These are phyloP conservation scores for Flaveria sonorensis DNA, from an alignment of 129 eudicot species.

Conservation along the genomic window DNA sequence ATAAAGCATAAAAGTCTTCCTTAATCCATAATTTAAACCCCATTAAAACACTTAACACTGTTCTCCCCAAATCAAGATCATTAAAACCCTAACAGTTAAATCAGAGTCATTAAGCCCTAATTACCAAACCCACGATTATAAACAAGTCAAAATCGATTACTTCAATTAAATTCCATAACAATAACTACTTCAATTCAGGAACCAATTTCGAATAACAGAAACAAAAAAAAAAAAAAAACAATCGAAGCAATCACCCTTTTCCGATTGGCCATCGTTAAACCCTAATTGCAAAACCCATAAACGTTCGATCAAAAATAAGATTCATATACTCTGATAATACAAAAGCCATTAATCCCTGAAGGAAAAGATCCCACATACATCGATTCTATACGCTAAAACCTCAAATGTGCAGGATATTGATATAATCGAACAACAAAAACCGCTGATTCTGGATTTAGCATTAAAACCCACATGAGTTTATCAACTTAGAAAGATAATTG, in stretches of 20 bases:
- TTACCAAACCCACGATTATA: background rate
- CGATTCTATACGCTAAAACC: background rate
- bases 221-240: slow-evolving; percentile 7
- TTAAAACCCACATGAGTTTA: background rate
- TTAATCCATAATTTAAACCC: background rate
- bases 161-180: background rate
- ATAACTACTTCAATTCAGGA: background rate
- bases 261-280: slow-evolving; percentile 20
- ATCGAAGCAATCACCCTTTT: background rate
- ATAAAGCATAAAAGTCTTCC: slow-evolving; percentile 1
- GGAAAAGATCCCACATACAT: background rate
- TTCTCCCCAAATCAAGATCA: slow-evolving; percentile 7
- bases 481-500: background rate
- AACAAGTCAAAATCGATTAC: background rate
- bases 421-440: slow-evolving; percentile 10
- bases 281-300: slow-evolving; percentile 26
- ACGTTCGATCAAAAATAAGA: background rate
- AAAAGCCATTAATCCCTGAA: background rate
- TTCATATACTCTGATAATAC: background rate
- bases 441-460: background rate
- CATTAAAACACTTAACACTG: background rate
- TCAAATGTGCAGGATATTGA: background rate
- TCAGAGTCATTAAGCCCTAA: slow-evolving; percentile 23
- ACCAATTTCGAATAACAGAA: background rate
- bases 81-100: background rate